Evolutionary conservation across 2,329 filamentous ascomycete species (phyloP).

Genomic region (Calonectria pauciramosa): DNA sequence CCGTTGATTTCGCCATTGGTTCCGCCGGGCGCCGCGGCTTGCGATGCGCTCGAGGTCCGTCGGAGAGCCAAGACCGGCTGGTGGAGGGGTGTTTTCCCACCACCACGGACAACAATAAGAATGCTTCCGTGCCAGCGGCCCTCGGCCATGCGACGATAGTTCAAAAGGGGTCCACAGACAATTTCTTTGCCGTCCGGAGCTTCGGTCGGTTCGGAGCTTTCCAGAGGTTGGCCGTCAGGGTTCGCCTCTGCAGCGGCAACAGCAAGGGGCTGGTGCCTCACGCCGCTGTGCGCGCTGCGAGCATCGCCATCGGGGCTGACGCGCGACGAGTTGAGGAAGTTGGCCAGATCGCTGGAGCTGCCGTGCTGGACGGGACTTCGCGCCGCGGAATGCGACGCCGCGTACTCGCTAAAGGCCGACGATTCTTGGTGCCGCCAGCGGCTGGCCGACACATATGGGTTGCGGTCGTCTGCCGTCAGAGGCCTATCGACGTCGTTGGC

Average conservation of each 20-base stretch:
- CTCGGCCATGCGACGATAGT: slow-evolving; percentile 82
- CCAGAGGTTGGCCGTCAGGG: slow-evolving; percentile 14
- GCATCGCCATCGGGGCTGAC: slow-evolving; percentile 57
- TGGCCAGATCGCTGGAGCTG: slow-evolving; percentile 65
- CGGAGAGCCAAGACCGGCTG: slow-evolving; percentile 72
- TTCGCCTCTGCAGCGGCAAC: slow-evolving; percentile 52
- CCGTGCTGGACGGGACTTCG: slow-evolving; percentile 52
- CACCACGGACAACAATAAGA: slow-evolving; percentile 83
- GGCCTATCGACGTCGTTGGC: slow-evolving; percentile 37
- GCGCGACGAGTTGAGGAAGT: slow-evolving; percentile 69
- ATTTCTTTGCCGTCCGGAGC: slow-evolving; percentile 69
- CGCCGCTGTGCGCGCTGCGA: slow-evolving; percentile 46
- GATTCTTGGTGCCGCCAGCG: slow-evolving; percentile 77
- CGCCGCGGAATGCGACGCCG: slow-evolving; percentile 48
- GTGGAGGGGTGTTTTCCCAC: slow-evolving; percentile 69
- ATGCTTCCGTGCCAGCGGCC: slow-evolving; percentile 87
- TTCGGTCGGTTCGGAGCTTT: slow-evolving; percentile 31
- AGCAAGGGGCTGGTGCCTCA: slow-evolving; percentile 63
- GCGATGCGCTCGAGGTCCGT: slow-evolving; percentile 47
- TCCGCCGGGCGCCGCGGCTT: slow-evolving; percentile 36
- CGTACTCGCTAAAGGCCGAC: slow-evolving; percentile 65
- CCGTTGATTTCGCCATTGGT: slow-evolving; percentile 47
- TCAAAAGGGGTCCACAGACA: slow-evolving; percentile 80
- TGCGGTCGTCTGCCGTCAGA: slow-evolving; percentile 52
- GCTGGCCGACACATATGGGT: slow-evolving; percentile 69